Percentiles rank a stretch among this genome's conserved stretches.
These are phyloP conservation scores for Pseudogymnoascus sp. DNA, from an alignment of 2,329 filamentous ascomycete species.

Conservation along the genomic window DNA sequence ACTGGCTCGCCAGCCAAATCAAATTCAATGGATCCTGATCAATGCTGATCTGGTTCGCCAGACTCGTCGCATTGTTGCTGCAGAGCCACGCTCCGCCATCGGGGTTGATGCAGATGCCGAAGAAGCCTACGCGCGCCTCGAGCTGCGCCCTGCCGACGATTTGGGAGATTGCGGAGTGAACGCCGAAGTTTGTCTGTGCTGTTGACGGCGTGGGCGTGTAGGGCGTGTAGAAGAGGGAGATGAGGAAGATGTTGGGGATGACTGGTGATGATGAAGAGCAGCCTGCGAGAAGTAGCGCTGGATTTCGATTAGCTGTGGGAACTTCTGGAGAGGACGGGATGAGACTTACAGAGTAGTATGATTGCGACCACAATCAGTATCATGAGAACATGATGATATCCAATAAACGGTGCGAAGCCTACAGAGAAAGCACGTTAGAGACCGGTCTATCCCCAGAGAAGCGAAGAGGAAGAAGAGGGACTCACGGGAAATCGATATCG, in stretches of 20 bases:
- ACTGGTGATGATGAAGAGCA: conserved; percentile 77
- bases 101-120: conserved; percentile 91
- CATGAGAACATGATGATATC: conserved; percentile 87
- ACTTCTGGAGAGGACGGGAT: conserved; percentile 9
- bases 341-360: conserved; percentile 81
- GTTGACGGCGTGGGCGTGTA: conserved; percentile 78
- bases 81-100: conserved; percentile 89
- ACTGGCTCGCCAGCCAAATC: conserved; percentile 93
- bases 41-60: conserved; percentile 80
- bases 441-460: not conserved
- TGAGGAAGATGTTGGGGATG: conserved; percentile 87
- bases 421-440: conserved; percentile 3
- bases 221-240: conserved; percentile 86
- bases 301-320: conserved; percentile 13
- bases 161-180: conserved; percentile 76
- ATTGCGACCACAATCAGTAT: conserved; percentile 89
- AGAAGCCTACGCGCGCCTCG: conserved; percentile 92
- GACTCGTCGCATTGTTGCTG: conserved; percentile 90
- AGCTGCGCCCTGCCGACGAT: conserved; percentile 79
- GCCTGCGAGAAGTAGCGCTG: conserved; percentile 85
- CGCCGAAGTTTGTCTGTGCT: conserved; percentile 83
- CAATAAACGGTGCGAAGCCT: conserved; percentile 62
- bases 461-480: not conserved
- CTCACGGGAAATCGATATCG: conserved; percentile 6
- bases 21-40: conserved; percentile 95